phyloP scores from a whole-genome alignment of 257 asterid genomes.

The Solanum piurae region DNA sequence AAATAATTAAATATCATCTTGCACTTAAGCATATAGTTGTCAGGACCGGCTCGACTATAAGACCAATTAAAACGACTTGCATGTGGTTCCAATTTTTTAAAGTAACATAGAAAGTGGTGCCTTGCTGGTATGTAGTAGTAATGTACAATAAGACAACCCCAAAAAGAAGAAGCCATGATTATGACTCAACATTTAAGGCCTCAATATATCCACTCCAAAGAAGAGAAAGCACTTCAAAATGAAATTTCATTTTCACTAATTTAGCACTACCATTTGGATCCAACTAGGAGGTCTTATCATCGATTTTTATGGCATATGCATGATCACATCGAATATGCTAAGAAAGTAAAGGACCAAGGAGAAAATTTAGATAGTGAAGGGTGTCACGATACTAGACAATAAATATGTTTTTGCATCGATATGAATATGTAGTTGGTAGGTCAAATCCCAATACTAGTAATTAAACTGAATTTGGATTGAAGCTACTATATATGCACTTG shows the following conservation, averaged over 20 bases:
- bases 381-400: not conserved
- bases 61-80: not conserved
- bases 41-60: too few relatives aligned
- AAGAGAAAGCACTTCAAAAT: not conserved
- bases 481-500: not conserved
- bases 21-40: rapidly evolving
- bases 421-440: not conserved
- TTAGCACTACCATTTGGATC: not conserved
- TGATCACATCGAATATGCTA: not conserved
- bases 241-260: not conserved
- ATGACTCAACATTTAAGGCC: not conserved
- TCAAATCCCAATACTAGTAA: not conserved
- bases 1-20: too few relatives aligned
- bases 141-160: not conserved
- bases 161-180: not conserved
- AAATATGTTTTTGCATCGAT: not conserved
- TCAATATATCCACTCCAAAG: not conserved
- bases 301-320: not conserved
- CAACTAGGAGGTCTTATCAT: not conserved
- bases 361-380: not conserved
- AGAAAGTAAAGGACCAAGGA: not conserved
- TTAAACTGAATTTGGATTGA: not conserved
- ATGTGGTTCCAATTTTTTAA: not conserved
- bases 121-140: not conserved
- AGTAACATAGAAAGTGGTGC: not conserved